These are phyloP conservation scores for Hura crepitans DNA, from an alignment of 441 rosid genomes.

Conservation along the genomic window DNA sequence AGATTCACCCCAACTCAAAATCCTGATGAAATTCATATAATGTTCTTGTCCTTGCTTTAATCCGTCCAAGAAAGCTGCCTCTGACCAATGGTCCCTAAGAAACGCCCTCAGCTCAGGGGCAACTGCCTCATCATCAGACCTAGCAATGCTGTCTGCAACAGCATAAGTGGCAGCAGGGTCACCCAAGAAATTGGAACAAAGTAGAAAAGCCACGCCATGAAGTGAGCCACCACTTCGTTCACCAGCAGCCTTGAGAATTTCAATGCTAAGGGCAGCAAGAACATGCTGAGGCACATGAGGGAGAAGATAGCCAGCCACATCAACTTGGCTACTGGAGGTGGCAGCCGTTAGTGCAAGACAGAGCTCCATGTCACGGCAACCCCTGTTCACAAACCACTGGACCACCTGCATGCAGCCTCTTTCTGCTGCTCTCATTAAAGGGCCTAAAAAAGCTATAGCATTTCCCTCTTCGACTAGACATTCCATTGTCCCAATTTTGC, in stretches of 20 bases:
- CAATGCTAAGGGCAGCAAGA: constrained; percentile 75
- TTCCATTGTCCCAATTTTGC: constrained; percentile 90
- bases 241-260: constrained; percentile 91
- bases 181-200: constrained; percentile 70
- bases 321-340: constrained; percentile 79
- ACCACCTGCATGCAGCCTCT: constrained; percentile 89
- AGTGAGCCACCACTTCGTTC: constrained; percentile 85
- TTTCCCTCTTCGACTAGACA: constrained; percentile 94
- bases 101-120: constrained; percentile 69
- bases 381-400: constrained; percentile 81
- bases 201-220: constrained; percentile 81
- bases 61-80: constrained; percentile 71
- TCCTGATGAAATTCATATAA: constrained; percentile 57
- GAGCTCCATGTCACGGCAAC: constrained; percentile 80
- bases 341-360: constrained; percentile 89
- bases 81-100: constrained; percentile 73
- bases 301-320: constrained; percentile 70
- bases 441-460: constrained; percentile 81
- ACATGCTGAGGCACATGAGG: constrained; percentile 80
- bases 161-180: constrained; percentile 78
- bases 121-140: constrained; percentile 66
- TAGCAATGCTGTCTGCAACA: constrained; percentile 76
- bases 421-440: constrained; percentile 92
- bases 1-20: constrained; percentile 63
- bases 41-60: constrained; percentile 60